Conservation (phyloP, 1,284 basidiomycete genomes). For the Boletus semigastroideus region DNA sequence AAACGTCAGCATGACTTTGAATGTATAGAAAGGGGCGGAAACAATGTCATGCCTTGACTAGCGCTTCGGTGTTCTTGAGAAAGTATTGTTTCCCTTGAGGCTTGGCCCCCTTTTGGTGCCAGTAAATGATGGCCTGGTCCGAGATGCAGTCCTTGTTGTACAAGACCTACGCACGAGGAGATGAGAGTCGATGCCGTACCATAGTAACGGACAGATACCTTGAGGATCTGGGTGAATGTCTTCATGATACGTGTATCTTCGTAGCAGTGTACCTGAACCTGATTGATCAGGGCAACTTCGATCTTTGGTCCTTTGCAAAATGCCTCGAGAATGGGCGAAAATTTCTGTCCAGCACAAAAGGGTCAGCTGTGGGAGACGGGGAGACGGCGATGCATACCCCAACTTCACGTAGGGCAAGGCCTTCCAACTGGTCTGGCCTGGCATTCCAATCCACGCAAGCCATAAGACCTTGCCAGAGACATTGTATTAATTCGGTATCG, state of each 20-base stretch:
- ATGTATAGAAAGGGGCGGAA: conserved; percentile 3
- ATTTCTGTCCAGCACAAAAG: conserved; percentile 53
- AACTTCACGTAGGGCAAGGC: conserved; percentile 81
- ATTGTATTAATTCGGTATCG: conserved; percentile 81
- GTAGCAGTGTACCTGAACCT: conserved; percentile 92
- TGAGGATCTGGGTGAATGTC: conserved; percentile 90
- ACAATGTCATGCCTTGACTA: conserved; percentile 74
- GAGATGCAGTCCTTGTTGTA: conserved; percentile 95
- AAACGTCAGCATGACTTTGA: conserved; percentile 18
- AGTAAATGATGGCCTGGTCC: conserved; percentile 96
- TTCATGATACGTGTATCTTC: conserved; percentile 94
- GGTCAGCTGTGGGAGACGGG: neutral
- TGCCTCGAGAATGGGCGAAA: conserved; percentile 81
- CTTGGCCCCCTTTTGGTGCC: conserved; percentile 96
- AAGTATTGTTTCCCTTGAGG: conserved; percentile 94
- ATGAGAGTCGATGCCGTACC: conserved; percentile 1
- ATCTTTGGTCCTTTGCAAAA: conserved; percentile 87
- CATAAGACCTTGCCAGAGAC: conserved; percentile 92
- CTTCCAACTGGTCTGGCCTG: conserved; percentile 88
- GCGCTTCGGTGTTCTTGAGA: conserved; percentile 81
- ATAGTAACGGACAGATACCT: conserved; percentile 46
- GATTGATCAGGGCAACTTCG: conserved; percentile 90
- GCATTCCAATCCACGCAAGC: conserved; percentile 83
- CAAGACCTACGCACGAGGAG: conserved; percentile 57
- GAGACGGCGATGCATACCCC: conserved; percentile 51